Evolutionary conservation across 1,284 basidiomycete genomes (phyloP).

Genomic region (Rhizoctonia solani): DNA sequence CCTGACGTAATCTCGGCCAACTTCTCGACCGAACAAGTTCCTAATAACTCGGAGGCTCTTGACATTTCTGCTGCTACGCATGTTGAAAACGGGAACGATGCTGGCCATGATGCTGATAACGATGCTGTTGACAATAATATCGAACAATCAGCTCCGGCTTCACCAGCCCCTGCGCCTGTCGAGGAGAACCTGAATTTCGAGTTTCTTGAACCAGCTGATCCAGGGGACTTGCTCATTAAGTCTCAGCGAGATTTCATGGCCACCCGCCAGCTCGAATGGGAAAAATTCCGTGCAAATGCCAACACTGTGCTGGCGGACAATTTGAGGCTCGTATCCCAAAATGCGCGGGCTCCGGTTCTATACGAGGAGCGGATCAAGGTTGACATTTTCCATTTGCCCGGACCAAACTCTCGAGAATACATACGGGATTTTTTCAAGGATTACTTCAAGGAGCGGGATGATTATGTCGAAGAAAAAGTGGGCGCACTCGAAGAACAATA

Average conservation of each 20-base stretch:
- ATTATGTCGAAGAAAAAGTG: constrained; percentile 58
- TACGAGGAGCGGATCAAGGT: not conserved
- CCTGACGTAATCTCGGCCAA: not conserved
- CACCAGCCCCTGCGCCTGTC: not conserved
- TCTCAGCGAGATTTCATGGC: constrained; percentile 1
- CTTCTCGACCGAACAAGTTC: not conserved
- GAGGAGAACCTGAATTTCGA: constrained; percentile 5
- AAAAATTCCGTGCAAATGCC: not conserved
- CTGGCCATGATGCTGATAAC: not conserved
- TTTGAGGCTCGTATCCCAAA: constrained; percentile 11
- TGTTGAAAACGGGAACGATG: not conserved
- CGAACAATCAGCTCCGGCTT: constrained; percentile 2
- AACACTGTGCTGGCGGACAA: constrained; percentile 8
- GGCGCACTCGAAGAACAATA: constrained; percentile 68
- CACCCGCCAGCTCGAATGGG: constrained; percentile 5
- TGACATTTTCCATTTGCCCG: constrained; percentile 16
- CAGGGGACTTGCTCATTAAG: not conserved
- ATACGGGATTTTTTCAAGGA: not conserved
- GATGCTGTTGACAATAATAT: not conserved
- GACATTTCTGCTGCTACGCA: not conserved
- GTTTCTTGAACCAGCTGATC: constrained; percentile 11
- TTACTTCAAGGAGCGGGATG: constrained; percentile 58
- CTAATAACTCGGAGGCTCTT: not conserved
- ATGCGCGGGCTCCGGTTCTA: not conserved
- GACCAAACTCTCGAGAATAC: no score